Conservation (phyloP, 1,139 yeast genomes). For the Pichia sp. region DNA sequence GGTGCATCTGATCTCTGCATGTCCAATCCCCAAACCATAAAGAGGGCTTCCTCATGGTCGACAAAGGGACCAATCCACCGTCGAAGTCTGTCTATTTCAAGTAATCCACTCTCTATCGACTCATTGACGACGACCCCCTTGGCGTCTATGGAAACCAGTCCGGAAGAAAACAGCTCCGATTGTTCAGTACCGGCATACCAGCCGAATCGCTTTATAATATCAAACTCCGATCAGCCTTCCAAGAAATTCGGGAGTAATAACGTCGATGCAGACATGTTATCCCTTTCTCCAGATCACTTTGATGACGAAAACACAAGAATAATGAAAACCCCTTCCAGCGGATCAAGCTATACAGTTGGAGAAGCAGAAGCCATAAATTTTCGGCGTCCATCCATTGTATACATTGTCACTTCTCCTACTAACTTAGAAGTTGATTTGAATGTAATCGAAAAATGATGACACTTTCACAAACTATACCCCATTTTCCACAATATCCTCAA, state of each 20-base stretch:
- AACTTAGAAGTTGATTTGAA: constrained; percentile 9
- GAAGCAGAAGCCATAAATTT: neutral
- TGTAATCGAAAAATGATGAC: constrained; percentile 3
- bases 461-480: neutral
- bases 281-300: constrained; percentile 1
- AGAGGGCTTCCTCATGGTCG: neutral
- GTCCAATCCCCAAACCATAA: neutral
- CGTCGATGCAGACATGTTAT: neutral
- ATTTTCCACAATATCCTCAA: too few relatives aligned
- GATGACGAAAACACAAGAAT: constrained; percentile 8
- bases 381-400: constrained; percentile 9
- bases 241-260: neutral
- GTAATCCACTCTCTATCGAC: constrained; percentile 2
- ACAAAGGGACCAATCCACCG: constrained; percentile 2
- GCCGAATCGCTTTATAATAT: neutral
- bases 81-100: constrained; percentile 11
- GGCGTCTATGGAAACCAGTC: neutral
- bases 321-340: constrained; percentile 1
- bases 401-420: constrained; percentile 4
- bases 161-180: neutral
- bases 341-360: neutral
- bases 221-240: neutral
- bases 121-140: constrained; percentile 1
- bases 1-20: neutral
- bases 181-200: neutral